Evolutionary conservation across 2,329 filamentous ascomycete genomes (phyloP).

Genomic region (Acarospora socialis): DNA sequence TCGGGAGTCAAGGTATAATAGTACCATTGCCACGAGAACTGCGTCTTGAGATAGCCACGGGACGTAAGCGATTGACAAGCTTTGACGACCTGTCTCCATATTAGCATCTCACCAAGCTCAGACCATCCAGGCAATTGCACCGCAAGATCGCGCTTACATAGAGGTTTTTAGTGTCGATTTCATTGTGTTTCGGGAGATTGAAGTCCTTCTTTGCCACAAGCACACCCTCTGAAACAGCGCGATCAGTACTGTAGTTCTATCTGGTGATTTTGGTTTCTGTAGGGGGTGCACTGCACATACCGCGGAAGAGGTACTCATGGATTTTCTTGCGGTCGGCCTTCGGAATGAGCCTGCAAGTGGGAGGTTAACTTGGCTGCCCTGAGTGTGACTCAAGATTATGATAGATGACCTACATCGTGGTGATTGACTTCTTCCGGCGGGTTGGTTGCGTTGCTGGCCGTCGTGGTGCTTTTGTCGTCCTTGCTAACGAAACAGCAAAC

Average conservation of each 20-base stretch:
- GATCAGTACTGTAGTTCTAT: slow-evolving; percentile 3
- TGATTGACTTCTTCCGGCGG: too few relatives aligned
- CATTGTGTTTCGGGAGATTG: slow-evolving; percentile 93
- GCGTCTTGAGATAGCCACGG: slow-evolving; percentile 97
- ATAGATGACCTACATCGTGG: too few relatives aligned
- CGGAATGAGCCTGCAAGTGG: slow-evolving; percentile 90
- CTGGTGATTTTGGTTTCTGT: slow-evolving; percentile 10
- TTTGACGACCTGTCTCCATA: slow-evolving; percentile 86
- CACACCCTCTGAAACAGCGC: slow-evolving; percentile 44
- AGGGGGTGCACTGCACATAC: slow-evolving; percentile 33
- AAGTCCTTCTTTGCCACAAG: slow-evolving; percentile 99
- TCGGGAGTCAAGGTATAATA: slow-evolving; percentile 99
- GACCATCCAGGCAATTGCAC: slow-evolving; percentile 8
- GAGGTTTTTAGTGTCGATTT: slow-evolving; percentile 99
- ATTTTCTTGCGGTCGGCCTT: slow-evolving; percentile 99
- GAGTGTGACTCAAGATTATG: too few relatives aligned
- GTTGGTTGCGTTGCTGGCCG: too few relatives aligned
- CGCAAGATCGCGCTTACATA: slow-evolving; percentile 47
- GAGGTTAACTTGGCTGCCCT: too few relatives aligned
- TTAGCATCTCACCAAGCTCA: background rate
- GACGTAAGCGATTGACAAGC: slow-evolving; percentile 96
- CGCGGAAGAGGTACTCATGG: slow-evolving; percentile 98
- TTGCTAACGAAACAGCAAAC: too few relatives aligned
- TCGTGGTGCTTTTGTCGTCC: too few relatives aligned
- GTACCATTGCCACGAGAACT: slow-evolving; percentile 99